These are phyloP conservation scores for Sparassis latifolia DNA, from an alignment of 1,284 basidiomycete genomes.

Conservation along the genomic window DNA sequence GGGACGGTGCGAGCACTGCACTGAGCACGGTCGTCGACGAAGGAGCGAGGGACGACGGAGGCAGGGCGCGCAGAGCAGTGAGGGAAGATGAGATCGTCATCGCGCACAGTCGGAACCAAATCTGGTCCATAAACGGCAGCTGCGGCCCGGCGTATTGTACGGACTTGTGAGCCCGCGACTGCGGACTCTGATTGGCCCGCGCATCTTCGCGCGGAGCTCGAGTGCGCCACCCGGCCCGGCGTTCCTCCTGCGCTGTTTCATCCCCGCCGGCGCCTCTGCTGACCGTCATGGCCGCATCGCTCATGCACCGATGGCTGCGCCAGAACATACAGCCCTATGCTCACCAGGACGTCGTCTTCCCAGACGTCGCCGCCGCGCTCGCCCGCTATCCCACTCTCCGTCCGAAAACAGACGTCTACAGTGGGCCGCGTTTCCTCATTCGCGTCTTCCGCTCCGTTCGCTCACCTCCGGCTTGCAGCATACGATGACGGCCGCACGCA, in stretches of 20 bases:
- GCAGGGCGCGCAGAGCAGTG: conserved; percentile 15
- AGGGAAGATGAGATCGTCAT: conserved; percentile 16
- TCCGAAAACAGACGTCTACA: conserved; percentile 92
- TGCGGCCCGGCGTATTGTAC: conserved; percentile 8
- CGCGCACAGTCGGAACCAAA: conserved; percentile 7
- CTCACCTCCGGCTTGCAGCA: conserved; percentile 39
- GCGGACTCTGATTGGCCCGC: background rate
- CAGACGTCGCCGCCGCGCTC: conserved; percentile 67
- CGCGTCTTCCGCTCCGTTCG: conserved; percentile 6
- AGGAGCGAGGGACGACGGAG: background rate
- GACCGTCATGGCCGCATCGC: conserved; percentile 3
- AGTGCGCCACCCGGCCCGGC: conserved; percentile 2
- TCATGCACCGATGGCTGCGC: conserved; percentile 66
- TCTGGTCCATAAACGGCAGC: conserved; percentile 8
- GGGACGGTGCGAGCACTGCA: background rate
- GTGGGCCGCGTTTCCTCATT: conserved; percentile 35
- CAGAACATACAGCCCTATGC: conserved; percentile 64
- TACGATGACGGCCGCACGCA: conserved; percentile 94
- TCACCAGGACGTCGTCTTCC: conserved; percentile 42
- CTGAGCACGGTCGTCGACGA: background rate
- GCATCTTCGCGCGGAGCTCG: conserved; percentile 2
- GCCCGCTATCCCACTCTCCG: conserved; percentile 58
- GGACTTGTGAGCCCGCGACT: background rate
- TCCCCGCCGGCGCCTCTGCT: too few species aligned
- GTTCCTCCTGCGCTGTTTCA: too few species aligned